Percentiles rank a stretch among this genome's conserved stretches.
These are phyloP conservation scores for Leishmania tarentolae DNA, from an alignment of 208 protist genomes.

Conservation along the genomic window DNA sequence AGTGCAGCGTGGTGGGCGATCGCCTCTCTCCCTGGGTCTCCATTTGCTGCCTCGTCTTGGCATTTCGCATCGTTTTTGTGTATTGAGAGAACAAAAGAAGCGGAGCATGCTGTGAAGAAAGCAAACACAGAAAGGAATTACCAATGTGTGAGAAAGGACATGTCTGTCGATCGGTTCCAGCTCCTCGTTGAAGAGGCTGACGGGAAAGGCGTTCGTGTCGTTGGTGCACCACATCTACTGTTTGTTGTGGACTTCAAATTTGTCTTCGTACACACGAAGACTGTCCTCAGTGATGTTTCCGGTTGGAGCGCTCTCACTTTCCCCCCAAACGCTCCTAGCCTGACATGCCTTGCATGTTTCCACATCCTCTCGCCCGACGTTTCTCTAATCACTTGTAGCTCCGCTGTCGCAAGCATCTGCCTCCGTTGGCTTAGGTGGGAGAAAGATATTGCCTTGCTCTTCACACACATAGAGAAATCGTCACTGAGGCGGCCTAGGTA, in stretches of 20 bases:
- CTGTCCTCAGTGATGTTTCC: background rate
- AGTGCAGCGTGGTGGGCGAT: slow-evolving; percentile 91
- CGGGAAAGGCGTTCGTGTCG: background rate
- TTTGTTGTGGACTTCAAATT: background rate
- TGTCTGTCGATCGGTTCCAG: background rate
- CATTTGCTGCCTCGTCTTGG: slow-evolving; percentile 77
- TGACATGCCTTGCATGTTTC: background rate
- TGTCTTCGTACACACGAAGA: background rate
- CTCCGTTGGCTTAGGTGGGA: background rate
- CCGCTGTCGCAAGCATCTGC: background rate
- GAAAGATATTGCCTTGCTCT: background rate
- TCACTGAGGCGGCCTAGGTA: background rate
- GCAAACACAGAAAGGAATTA: background rate
- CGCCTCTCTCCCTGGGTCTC: slow-evolving; percentile 86
- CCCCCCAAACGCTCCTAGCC: background rate
- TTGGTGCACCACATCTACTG: background rate
- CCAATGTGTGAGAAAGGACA: background rate
- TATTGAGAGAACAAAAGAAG: slow-evolving; percentile 33
- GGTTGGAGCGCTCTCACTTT: background rate
- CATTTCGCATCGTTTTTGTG: slow-evolving; percentile 80
- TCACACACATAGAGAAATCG: background rate
- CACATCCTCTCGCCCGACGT: background rate
- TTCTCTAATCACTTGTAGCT: background rate
- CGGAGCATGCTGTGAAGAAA: background rate
- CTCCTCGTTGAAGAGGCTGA: background rate